phyloP scores from a whole-genome alignment of 202 grass and related monocot genomes.

The Cymbopogon flexuosus region DNA sequence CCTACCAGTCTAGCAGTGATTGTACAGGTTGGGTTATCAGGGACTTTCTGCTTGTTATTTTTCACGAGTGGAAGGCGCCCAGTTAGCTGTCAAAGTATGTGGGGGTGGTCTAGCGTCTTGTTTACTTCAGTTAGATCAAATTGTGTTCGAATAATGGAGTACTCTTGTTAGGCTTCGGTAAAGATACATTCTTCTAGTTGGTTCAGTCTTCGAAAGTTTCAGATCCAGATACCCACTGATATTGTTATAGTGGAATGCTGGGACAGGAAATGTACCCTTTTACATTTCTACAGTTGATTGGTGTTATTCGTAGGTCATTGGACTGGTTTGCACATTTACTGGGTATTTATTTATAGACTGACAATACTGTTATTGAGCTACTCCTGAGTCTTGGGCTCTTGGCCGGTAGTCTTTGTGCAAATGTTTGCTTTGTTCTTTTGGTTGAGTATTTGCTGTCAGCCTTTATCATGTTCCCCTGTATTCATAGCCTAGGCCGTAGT shows the following conservation, averaged over 20 bases:
- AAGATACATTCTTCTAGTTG: conserved; percentile 29
- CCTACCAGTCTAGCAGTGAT: conserved; percentile 11
- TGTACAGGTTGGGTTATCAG: conserved; percentile 46
- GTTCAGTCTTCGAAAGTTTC: neutral
- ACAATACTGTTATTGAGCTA: neutral
- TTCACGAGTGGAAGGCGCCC: conserved; percentile 40
- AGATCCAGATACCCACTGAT: conserved; percentile 35
- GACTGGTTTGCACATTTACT: neutral
- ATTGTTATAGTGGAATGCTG: conserved; percentile 39
- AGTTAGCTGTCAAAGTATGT: conserved; percentile 1
- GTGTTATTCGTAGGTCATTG: conserved; percentile 13
- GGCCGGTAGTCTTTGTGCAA: neutral
- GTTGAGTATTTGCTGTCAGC: neutral
- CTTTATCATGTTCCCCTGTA: neutral
- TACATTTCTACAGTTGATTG: conserved; percentile 4
- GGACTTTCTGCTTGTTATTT: conserved; percentile 45
- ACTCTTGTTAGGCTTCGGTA: conserved; percentile 20
- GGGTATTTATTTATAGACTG: neutral
- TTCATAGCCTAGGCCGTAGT: neutral
- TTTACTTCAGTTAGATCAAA: conserved; percentile 23
- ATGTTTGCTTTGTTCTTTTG: neutral
- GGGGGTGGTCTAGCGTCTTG: conserved; percentile 22
- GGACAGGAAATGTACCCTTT: conserved; percentile 20
- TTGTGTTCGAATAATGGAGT: conserved; percentile 34
- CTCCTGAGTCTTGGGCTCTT: neutral